These are phyloP conservation scores for Miscanthus lutarioriparius DNA, from an alignment of 176 grass and related monocot genomes.

Conservation along the genomic window DNA sequence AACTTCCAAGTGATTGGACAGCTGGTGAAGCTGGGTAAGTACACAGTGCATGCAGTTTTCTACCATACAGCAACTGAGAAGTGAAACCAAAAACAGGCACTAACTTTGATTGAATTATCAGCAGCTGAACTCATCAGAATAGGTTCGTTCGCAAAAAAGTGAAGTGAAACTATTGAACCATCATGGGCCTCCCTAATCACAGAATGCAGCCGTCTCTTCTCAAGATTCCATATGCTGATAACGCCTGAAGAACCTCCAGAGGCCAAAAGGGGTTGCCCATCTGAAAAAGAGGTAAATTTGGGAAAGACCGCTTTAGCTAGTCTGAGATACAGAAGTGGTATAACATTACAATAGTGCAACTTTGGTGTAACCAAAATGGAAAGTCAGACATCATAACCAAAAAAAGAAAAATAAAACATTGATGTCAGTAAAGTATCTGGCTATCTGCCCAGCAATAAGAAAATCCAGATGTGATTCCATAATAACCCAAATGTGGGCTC, in stretches of 20 bases:
- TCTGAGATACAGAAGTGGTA: neutral
- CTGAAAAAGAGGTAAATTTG: constrained; percentile 44
- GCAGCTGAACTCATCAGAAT: constrained; percentile 93
- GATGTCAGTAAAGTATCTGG: neutral
- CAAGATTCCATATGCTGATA: constrained; percentile 98
- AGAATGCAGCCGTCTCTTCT: constrained; percentile 84
- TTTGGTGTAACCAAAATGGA: neutral
- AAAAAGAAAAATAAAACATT: neutral
- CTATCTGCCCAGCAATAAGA: neutral
- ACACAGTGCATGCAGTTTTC: neutral
- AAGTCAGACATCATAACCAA: neutral
- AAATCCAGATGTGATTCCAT: neutral
- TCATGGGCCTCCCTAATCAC: constrained; percentile 95
- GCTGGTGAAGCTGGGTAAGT: neutral
- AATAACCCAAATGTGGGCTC: neutral
- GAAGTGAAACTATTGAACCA: constrained; percentile 79
- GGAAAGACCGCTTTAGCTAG: neutral
- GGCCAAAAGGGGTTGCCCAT: constrained; percentile 89
- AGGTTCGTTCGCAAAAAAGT: constrained; percentile 95
- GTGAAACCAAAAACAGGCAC: constrained; percentile 4
- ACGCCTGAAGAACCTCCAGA: constrained; percentile 96
- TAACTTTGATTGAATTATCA: constrained; percentile 99
- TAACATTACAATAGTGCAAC: neutral
- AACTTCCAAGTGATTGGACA: neutral
- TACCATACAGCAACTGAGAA: neutral